Conservation (phyloP, 2,329 filamentous ascomycete species). For the Apiospora sp. region DNA sequence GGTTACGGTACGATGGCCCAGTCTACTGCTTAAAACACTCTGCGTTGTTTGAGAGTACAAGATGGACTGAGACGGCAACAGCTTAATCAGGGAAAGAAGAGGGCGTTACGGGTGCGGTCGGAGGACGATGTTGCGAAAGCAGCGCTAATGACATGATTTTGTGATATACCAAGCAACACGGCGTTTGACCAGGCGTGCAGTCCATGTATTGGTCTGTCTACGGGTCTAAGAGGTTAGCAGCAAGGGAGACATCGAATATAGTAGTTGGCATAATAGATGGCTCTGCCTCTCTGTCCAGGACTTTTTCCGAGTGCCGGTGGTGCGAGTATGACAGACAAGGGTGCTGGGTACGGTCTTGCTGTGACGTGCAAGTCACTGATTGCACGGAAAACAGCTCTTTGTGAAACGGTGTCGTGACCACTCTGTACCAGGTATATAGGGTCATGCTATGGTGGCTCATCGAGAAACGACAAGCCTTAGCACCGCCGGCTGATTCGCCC, state of each 20-base stretch:
- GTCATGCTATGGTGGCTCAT: neutral
- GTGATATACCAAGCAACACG: neutral
- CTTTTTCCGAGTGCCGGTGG: neutral
- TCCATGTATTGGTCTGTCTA: neutral
- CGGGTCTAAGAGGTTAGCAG: neutral
- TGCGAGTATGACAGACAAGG: neutral
- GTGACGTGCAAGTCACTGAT: slow-evolving; percentile 14
- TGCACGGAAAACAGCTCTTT: neutral
- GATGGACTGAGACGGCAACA: neutral
- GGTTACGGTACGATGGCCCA: slow-evolving; percentile 64
- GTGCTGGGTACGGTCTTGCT: neutral
- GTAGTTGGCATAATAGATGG: neutral
- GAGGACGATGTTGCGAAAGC: neutral
- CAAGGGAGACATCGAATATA: neutral
- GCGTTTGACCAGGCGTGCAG: neutral
- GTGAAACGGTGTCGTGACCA: neutral
- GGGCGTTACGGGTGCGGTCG: neutral
- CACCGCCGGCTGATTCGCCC: neutral
- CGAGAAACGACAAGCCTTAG: neutral
- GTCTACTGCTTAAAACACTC: slow-evolving; percentile 27
- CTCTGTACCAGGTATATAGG: slow-evolving; percentile 2
- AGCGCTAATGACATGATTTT: neutral
- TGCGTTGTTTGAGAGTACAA: neutral
- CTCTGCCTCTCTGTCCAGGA: neutral
- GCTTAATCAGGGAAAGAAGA: neutral